Conservation (phyloP, 2,329 filamentous ascomycete genomes). For the Alternaria angustiovoidea region DNA sequence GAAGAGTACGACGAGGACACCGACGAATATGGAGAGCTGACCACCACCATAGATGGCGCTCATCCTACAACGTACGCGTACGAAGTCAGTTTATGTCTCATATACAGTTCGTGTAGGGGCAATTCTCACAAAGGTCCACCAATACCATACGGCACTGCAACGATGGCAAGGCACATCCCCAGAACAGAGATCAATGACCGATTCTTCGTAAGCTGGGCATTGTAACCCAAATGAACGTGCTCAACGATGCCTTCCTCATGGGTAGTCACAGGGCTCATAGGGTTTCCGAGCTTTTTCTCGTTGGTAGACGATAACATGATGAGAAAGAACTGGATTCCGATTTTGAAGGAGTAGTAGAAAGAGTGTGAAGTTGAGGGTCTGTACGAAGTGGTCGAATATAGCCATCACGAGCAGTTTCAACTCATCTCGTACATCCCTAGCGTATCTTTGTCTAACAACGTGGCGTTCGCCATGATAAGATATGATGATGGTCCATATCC, state of each 20-base stretch:
- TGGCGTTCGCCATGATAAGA: constrained; percentile 1
- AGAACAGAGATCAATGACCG: not conserved
- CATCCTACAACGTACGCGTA: not conserved
- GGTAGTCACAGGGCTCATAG: too few relatives aligned
- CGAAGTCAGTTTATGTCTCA: too few relatives aligned
- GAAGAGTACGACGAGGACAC: not conserved
- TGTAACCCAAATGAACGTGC: not conserved
- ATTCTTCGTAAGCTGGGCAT: not conserved
- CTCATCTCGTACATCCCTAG: not conserved
- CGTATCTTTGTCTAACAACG: not conserved
- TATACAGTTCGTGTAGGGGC: too few relatives aligned
- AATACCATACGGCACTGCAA: not conserved
- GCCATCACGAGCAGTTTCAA: not conserved
- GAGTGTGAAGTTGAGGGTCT: too few relatives aligned
- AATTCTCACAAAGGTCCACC: too few relatives aligned
- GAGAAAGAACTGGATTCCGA: too few relatives aligned
- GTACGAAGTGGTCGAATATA: too few relatives aligned
- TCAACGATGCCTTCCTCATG: too few relatives aligned
- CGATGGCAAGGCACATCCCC: not conserved
- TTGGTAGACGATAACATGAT: too few relatives aligned
- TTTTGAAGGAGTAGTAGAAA: too few relatives aligned
- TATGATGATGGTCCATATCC: too few relatives aligned
- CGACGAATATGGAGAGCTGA: not conserved
- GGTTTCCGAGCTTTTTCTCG: too few relatives aligned
- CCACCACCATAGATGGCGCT: not conserved